Percentiles rank a stretch among this genome's conserved stretches.
Evolutionary conservation across 306 rosid genomes (phyloP).

Genomic region (Rosa lucieae): DNA sequence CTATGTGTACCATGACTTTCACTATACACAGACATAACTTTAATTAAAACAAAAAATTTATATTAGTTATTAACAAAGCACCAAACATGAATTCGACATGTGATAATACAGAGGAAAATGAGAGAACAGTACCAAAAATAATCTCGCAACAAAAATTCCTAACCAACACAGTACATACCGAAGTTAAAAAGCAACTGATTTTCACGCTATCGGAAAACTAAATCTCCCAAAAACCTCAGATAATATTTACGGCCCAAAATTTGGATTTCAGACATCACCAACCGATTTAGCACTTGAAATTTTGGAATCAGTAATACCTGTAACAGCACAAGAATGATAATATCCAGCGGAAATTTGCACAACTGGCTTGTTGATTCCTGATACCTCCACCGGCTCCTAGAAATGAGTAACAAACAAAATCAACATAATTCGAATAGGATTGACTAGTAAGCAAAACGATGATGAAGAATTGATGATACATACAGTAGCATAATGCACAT

Average conservation of each 20-base stretch:
- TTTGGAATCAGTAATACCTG: slow-evolving; percentile 44
- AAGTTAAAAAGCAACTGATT: background rate
- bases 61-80: no score
- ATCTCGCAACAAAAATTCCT: background rate
- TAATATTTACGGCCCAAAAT: no score
- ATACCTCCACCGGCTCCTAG: slow-evolving; percentile 70
- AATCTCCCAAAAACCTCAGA: no score
- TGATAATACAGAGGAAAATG: no score
- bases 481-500: slow-evolving; percentile 49
- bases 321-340: slow-evolving; percentile 78
- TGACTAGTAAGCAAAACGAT: background rate
- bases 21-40: background rate
- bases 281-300: no score
- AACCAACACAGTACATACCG: background rate
- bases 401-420: slow-evolving; percentile 20
- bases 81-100: no score
- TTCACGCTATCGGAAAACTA: no score
- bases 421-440: slow-evolving; percentile 2
- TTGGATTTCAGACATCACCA: no score
- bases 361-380: slow-evolving; percentile 62
- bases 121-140: no score
- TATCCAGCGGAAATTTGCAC: slow-evolving; percentile 81
- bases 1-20: background rate
- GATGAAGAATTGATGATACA: slow-evolving; percentile 22
- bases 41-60: no score